Conservation (phyloP, 2,329 filamentous ascomycete genomes). For the Claviceps monticola region DNA sequence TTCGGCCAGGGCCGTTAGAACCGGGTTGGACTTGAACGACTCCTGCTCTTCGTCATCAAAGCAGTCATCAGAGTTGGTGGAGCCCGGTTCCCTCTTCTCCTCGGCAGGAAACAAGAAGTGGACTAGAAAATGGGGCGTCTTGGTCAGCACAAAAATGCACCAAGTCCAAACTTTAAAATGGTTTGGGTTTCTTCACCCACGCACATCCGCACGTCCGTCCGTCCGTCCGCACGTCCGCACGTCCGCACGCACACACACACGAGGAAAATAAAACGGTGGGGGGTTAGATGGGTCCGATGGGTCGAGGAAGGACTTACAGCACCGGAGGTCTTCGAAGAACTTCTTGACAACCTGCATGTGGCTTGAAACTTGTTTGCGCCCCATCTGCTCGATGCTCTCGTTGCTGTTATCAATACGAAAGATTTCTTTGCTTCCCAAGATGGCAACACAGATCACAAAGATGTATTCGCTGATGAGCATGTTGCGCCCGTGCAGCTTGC, state of each 20-base stretch:
- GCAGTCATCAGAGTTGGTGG: slow-evolving; percentile 46
- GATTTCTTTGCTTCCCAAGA: slow-evolving; percentile 28
- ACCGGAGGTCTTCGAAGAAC: slow-evolving; percentile 47
- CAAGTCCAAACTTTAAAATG: neutral
- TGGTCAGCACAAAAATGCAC: slow-evolving; percentile 1
- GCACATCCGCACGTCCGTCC: neutral
- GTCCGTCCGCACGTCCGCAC: neutral
- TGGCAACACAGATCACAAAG: slow-evolving; percentile 27
- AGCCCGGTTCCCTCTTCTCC: slow-evolving; percentile 41
- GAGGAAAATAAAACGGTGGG: neutral
- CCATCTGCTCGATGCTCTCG: slow-evolving; percentile 31
- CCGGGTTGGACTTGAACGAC: slow-evolving; percentile 51
- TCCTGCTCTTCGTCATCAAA: slow-evolving; percentile 29
- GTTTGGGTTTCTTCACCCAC: neutral
- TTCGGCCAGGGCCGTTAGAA: slow-evolving; percentile 47
- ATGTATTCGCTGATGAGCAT: slow-evolving; percentile 58
- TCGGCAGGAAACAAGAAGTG: slow-evolving; percentile 47
- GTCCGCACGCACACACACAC: neutral
- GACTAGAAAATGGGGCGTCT: slow-evolving; percentile 21
- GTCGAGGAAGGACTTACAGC: slow-evolving; percentile 36
- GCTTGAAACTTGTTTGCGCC: slow-evolving; percentile 53
- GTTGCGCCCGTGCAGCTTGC: slow-evolving; percentile 52
- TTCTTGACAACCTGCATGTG: slow-evolving; percentile 59
- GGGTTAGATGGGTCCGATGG: neutral
- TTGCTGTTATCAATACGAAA: slow-evolving; percentile 30